phyloP scores from a whole-genome alignment of 2,329 filamentous ascomycete species.

The Monilinia laxa region DNA sequence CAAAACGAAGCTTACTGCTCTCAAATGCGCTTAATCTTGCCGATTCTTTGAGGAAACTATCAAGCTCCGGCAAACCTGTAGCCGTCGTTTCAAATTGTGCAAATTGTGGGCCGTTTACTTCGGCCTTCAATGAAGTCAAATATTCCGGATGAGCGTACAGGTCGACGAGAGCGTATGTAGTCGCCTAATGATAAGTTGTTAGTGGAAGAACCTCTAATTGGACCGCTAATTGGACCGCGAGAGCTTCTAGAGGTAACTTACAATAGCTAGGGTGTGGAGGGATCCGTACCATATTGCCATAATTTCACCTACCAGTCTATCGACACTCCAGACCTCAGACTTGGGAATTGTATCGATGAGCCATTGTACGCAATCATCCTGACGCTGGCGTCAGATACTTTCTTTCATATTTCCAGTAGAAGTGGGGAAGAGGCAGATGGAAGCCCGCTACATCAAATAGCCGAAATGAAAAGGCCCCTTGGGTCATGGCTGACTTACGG shows the following conservation, averaged over 20 bases:
- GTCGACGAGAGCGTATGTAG: background rate
- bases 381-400: background rate
- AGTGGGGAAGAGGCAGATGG: background rate
- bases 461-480: background rate
- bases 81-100: background rate
- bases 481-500: background rate
- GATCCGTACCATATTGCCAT: conserved; percentile 4
- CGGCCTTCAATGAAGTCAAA: background rate
- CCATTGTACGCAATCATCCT: conserved; percentile 5
- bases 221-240: background rate
- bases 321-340: background rate
- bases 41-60: conserved; percentile 2
- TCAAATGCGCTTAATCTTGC: background rate
- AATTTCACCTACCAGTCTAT: conserved; percentile 1
- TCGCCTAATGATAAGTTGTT: background rate
- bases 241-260: background rate
- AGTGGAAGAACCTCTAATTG: background rate
- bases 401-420: background rate
- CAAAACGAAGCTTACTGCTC: background rate
- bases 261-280: background rate
- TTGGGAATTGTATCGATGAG: conserved; percentile 1
- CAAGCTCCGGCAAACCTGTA: conserved; percentile 3
- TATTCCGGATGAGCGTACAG: background rate
- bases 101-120: background rate
- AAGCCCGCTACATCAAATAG: background rate